Percentiles rank a stretch among this genome's conserved stretches.
Evolutionary conservation across 306 rosid genomes (phyloP).

Genomic region (Fragaria iinumae): DNA sequence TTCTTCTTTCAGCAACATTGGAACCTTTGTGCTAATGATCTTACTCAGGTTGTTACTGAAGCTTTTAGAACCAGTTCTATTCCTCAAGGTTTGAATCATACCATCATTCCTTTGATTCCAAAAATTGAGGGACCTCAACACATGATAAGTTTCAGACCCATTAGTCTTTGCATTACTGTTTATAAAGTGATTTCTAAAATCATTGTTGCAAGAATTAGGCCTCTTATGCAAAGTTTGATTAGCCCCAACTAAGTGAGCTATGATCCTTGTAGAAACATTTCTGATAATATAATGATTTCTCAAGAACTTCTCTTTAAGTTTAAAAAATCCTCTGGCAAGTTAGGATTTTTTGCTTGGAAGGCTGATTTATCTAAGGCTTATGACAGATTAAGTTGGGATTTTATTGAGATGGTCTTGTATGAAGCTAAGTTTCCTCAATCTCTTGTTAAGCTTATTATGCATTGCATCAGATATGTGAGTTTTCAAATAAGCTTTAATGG

Average conservation of each 20-base stretch:
- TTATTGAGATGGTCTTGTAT: too few relatives aligned
- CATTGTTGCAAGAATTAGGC: neutral
- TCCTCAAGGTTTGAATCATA: neutral
- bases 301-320: neutral
- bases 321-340: neutral
- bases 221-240: neutral
- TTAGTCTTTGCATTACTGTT: neutral
- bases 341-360: neutral
- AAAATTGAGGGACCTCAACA: too few relatives aligned
- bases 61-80: too few relatives aligned
- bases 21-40: too few relatives aligned
- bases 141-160: neutral
- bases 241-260: neutral
- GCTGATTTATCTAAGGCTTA: neutral
- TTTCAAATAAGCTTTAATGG: neutral
- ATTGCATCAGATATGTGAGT: neutral
- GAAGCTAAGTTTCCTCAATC: too few relatives aligned
- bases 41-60: too few relatives aligned
- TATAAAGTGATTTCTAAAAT: too few relatives aligned
- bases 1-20: too few relatives aligned
- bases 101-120: too few relatives aligned
- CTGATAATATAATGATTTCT: neutral
- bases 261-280: neutral
- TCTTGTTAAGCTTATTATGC: too few relatives aligned
- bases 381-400: neutral